These are phyloP conservation scores for Globisporangium paroecandrum DNA, from an alignment of 352 stramenopile species.

Conservation along the genomic window DNA sequence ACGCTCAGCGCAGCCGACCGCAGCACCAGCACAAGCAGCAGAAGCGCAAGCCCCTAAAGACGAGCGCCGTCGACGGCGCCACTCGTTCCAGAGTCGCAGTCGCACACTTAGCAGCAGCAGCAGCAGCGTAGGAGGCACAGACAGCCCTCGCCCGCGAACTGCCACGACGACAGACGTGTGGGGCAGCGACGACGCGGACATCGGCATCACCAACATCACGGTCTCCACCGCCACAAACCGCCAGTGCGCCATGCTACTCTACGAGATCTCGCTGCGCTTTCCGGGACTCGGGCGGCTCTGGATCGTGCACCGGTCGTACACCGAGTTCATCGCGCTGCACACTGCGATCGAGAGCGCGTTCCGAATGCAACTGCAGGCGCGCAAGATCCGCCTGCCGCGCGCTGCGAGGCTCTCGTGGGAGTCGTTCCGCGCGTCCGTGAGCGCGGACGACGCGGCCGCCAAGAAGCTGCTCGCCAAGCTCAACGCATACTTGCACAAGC, in stretches of 20 bases:
- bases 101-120: not conserved
- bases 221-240: constrained; percentile 14
- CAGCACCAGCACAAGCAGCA: not conserved
- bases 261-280: constrained; percentile 62
- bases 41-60: not conserved
- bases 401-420: constrained; percentile 35
- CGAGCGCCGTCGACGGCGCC: not conserved
- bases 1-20: not conserved
- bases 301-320: constrained; percentile 45
- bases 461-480: constrained; percentile 43
- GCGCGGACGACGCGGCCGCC: constrained; percentile 21
- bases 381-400: constrained; percentile 43
- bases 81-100: constrained; percentile 5
- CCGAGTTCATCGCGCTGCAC: constrained; percentile 53
- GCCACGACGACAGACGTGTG: constrained; percentile 21
- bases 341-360: constrained; percentile 25
- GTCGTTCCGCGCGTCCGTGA: constrained; percentile 21
- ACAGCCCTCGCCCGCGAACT: not conserved
- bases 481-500: constrained; percentile 58
- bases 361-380: constrained; percentile 26
- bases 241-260: constrained; percentile 22
- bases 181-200: constrained; percentile 39
- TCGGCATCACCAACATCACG: constrained; percentile 44
- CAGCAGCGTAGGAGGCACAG: not conserved
- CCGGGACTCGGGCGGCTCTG: constrained; percentile 35